Evolutionary conservation across 768 basidiomycete species (phyloP).

Genomic region (Mycena metata): DNA sequence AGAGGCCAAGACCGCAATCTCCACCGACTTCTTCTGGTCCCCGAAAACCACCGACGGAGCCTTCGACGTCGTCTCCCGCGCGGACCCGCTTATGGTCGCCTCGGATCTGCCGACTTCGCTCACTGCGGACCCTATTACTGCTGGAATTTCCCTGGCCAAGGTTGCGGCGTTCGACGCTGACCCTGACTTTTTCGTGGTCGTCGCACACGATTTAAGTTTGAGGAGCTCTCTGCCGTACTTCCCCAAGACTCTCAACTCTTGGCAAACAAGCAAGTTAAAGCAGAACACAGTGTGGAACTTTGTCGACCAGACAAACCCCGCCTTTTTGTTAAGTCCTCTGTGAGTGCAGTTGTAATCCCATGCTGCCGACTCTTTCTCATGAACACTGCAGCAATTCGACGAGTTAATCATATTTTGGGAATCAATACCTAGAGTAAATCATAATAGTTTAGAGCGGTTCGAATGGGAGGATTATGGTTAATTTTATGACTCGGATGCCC

Average conservation of each 20-base stretch:
- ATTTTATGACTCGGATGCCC: too few species aligned
- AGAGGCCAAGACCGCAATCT: slow-evolving; percentile 4
- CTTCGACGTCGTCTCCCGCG: slow-evolving; percentile 27
- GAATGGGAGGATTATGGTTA: too few species aligned
- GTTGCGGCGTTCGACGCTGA: slow-evolving; percentile 28
- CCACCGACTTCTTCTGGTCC: slow-evolving; percentile 29
- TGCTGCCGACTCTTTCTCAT: neutral
- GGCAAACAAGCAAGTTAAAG: slow-evolving; percentile 16
- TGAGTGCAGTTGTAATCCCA: neutral
- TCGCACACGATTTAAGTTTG: slow-evolving; percentile 29
- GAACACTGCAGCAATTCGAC: neutral
- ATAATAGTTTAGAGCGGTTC: too few species aligned
- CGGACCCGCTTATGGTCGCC: slow-evolving; percentile 17
- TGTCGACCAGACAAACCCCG: slow-evolving; percentile 3
- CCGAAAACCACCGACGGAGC: neutral
- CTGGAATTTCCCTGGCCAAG: slow-evolving; percentile 21
- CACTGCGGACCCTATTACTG: slow-evolving; percentile 17
- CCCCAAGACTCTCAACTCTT: slow-evolving; percentile 9
- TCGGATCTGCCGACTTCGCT: slow-evolving; percentile 18
- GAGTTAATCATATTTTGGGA: neutral
- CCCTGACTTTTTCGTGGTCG: slow-evolving; percentile 30
- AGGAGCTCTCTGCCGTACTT: slow-evolving; percentile 1
- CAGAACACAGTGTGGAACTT: slow-evolving; percentile 20
- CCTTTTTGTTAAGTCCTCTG: slow-evolving; percentile 14
- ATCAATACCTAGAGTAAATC: too few species aligned